Evolutionary conservation across 2,329 filamentous ascomycete genomes (phyloP), one percentile per base, ranked within the genome.

Genomic region (Exserohilum turcica): DNA sequence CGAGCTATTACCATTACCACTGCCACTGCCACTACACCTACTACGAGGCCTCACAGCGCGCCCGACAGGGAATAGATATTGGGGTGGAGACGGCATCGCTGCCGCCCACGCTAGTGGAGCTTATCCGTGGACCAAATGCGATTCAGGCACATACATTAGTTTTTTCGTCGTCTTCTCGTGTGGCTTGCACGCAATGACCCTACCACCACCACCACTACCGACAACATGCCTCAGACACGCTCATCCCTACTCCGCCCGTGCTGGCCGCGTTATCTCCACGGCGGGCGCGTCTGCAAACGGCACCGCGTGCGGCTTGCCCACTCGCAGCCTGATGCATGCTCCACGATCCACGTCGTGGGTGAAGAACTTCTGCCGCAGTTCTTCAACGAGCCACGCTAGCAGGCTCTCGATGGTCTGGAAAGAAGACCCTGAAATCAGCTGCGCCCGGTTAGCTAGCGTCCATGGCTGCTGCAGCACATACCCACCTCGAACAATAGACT

Each of bases 231-330:
- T 39, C 19, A 24, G 13, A 31, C 24, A 9, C n/a, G 16, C 42
- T 33, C 15, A 12, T 28, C 44, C n/a, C 43, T 51, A 56, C 44
- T 43, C 56, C 35, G 37, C 36, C 31, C 51, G 56, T 24, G 68
- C 59, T 18, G 61, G 58, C 2, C 71, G 67, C 19, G 67, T 54
- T 31, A 87, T 79, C 70, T 91, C 87, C 5, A 92, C 85, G 4
- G 82, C 80, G 0, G 89, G 87, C 9, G 85, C 86, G 59, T 91
- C 88, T 2, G 89, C 89, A 63, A 88, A 84, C 0, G 85, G 82
- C 16, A 92, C 86, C 0, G 89, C 89, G 10, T 87, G 85, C 2
- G 89, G 89, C 76, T 92, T 92, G 73, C 86, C 85, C 45, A 92
- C 76, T 19, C 78, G 77, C 32, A 92, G 79, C 54, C 79, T 82